A percentile compares a stretch with the other conserved stretches of the same genome.
Evolutionary conservation across 192 early-diverging fungal genomes (phyloP).

Genomic region (Chytriomyces confervae): DNA sequence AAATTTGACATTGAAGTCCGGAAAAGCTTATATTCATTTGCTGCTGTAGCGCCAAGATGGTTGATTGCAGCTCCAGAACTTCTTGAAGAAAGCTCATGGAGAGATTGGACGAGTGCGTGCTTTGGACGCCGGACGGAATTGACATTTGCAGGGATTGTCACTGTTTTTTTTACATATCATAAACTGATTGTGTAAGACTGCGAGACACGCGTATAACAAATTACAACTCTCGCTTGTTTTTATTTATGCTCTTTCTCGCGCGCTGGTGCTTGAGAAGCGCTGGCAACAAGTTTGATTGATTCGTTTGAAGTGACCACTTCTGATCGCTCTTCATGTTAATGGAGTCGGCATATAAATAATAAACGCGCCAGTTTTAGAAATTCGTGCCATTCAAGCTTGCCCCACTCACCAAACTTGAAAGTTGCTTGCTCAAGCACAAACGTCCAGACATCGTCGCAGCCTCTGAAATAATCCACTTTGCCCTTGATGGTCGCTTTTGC

Average conservation of each 20-base stretch:
- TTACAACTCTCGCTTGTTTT: no score
- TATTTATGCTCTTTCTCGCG: no score
- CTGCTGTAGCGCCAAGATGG: slow-evolving; percentile 4
- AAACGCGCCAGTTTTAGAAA: not conserved
- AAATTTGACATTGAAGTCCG: slow-evolving; percentile 5
- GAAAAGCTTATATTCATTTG: slow-evolving; percentile 11
- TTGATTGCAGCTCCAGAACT: slow-evolving; percentile 7
- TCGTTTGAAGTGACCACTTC: slow-evolving; percentile 78
- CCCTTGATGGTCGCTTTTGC: slow-evolving; percentile 87
- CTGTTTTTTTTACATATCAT: no score
- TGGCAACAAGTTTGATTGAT: slow-evolving; percentile 97
- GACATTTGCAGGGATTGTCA: not conserved
- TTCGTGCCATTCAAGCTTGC: not conserved
- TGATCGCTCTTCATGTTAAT: slow-evolving; percentile 48
- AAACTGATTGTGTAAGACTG: no score
- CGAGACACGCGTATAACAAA: no score
- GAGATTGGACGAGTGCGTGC: not conserved
- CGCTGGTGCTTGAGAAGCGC: slow-evolving; percentile 58
- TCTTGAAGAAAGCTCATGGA: slow-evolving; percentile 4
- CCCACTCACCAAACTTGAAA: slow-evolving; percentile 72
- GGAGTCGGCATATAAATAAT: not conserved
- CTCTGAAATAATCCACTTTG: slow-evolving; percentile 88
- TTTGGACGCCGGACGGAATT: not conserved
- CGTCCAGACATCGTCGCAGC: slow-evolving; percentile 98
- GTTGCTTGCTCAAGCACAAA: slow-evolving; percentile 82